phyloP scores from a whole-genome alignment of 129 eudicot genomes.

The Lonicera japonica region DNA sequence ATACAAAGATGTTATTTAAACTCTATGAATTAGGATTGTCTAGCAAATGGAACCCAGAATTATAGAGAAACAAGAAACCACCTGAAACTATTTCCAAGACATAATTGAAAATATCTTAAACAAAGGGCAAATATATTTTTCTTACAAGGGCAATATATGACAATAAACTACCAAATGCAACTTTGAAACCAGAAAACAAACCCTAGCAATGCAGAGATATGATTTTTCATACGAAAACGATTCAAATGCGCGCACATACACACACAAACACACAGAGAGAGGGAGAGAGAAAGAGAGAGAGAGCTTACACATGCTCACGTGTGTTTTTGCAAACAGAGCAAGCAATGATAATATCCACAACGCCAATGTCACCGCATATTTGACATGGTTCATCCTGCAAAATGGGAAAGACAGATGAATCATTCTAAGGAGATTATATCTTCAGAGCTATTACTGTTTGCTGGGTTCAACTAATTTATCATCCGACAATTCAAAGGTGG shows the following conservation, averaged over 20 bases:
- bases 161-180: neutral
- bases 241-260: neutral
- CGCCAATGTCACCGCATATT: constrained; percentile 57
- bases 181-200: neutral
- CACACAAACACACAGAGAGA: neutral
- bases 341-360: constrained; percentile 24
- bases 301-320: constrained; percentile 46
- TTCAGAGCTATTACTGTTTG: neutral
- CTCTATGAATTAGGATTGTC: neutral
- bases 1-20: neutral
- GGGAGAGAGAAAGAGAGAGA: constrained; percentile 10
- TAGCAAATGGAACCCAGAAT: neutral
- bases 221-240: neutral
- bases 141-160: neutral
- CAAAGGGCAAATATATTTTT: neutral
- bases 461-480: neutral
- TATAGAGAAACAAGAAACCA: neutral
- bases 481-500: neutral
- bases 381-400: constrained; percentile 46
- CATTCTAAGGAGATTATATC: neutral
- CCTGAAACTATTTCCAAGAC: neutral
- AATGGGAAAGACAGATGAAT: neutral
- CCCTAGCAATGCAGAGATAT: neutral
- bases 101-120: neutral
- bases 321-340: constrained; percentile 41